A percentile compares a stretch with the other conserved stretches of the same genome.
These are phyloP conservation scores for Neurospora africana DNA, from an alignment of 495 filamentous ascomycete species.

Conservation along the genomic window DNA sequence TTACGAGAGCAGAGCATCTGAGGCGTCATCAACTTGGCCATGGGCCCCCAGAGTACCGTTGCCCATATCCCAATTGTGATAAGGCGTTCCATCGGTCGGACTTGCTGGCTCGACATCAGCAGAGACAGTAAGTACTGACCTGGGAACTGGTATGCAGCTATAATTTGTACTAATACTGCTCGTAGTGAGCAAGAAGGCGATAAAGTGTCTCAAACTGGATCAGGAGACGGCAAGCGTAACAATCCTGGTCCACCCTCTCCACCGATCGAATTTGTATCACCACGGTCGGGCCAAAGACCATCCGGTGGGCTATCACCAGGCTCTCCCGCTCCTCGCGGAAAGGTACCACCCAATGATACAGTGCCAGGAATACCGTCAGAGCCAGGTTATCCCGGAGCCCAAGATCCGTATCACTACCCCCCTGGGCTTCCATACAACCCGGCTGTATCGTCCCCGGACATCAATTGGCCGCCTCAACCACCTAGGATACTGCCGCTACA, in stretches of 20 bases:
- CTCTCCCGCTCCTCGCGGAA: conserved; percentile 15
- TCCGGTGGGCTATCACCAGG: conserved; percentile 8
- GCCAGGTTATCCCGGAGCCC: neutral
- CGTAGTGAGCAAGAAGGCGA: conserved; percentile 31
- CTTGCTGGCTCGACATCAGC: conserved; percentile 66
- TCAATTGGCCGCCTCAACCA: neutral
- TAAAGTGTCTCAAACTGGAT: conserved; percentile 6
- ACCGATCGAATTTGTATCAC: neutral
- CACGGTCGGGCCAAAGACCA: conserved; percentile 3
- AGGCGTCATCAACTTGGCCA: conserved; percentile 85
- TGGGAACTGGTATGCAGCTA: neutral
- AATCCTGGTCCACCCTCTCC: neutral
- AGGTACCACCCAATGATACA: neutral
- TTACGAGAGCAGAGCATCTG: conserved; percentile 78
- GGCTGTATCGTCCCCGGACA: neutral
- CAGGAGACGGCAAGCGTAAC: neutral
- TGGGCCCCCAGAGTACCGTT: conserved; percentile 57
- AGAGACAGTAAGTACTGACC: conserved; percentile 60
- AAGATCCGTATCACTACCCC: conserved; percentile 2
- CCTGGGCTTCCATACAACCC: neutral
- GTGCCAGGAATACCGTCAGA: neutral
- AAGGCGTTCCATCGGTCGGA: conserved; percentile 62
- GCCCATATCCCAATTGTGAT: conserved; percentile 52
- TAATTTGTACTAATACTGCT: conserved; percentile 2
- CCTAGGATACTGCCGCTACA: neutral